phyloP scores from a whole-genome alignment of 768 basidiomycete genomes.

The Trametes gibbosa region DNA sequence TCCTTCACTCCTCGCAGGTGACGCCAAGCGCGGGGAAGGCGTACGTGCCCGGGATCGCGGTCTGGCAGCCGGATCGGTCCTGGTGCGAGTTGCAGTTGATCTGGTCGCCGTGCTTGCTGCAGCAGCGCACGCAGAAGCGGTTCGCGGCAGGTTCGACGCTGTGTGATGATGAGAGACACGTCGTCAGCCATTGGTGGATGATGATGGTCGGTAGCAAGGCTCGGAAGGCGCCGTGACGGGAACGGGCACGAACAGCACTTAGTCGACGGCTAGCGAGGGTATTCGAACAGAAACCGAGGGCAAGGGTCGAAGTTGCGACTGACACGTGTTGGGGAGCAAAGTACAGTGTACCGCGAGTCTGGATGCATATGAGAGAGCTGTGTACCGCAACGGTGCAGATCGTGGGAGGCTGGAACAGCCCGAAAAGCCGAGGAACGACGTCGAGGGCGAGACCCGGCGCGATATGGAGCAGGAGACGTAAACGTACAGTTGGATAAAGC shows the following conservation, averaged over 20 bases:
- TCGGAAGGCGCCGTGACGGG: background rate
- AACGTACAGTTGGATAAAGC: slow-evolving; percentile 50
- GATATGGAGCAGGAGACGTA: background rate
- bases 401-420: background rate
- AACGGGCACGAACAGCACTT: too few relatives aligned
- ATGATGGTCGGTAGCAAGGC: background rate
- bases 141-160: slow-evolving; percentile 46
- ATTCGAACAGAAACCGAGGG: background rate
- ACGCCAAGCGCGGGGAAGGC: slow-evolving; percentile 38
- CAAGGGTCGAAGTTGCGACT: background rate
- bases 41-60: slow-evolving; percentile 45
- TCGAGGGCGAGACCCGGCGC: background rate
- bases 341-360: background rate
- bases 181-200: background rate
- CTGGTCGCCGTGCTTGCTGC: slow-evolving; percentile 40
- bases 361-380: background rate
- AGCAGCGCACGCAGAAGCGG: slow-evolving; percentile 51
- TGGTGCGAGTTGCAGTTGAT: slow-evolving; percentile 50
- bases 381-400: slow-evolving; percentile 1
- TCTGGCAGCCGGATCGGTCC: slow-evolving; percentile 42
- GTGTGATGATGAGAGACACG: background rate
- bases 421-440: background rate
- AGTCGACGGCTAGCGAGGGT: slow-evolving; percentile 1
- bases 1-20: slow-evolving; percentile 28
- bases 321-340: slow-evolving; percentile 7